phyloP scores from a whole-genome alignment of 192 early-diverging fungal species.

The Gigaspora rosea region DNA sequence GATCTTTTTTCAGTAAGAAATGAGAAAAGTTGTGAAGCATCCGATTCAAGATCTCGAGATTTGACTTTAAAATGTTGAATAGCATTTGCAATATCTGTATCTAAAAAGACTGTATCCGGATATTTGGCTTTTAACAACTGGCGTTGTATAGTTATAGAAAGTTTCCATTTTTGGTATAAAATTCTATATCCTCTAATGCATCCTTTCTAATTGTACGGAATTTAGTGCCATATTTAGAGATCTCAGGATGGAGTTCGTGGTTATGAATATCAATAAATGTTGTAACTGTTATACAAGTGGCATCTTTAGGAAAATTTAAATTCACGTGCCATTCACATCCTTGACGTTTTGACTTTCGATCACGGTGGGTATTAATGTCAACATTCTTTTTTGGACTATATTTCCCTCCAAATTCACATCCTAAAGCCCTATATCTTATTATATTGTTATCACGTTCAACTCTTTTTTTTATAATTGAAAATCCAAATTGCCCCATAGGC shows the following conservation, averaged over 20 bases:
- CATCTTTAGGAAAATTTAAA: background rate
- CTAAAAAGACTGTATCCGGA: background rate
- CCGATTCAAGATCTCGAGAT: background rate
- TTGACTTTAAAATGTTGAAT: background rate
- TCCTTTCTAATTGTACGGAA: no score
- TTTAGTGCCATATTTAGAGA: no score
- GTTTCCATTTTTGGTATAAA: background rate
- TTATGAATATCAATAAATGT: background rate
- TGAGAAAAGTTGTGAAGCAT: background rate
- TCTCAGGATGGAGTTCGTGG: background rate
- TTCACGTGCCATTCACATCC: background rate
- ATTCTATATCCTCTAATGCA: no score
- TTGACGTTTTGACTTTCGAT: conserved; percentile 9
- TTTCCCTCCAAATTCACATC: background rate
- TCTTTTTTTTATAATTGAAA: no score
- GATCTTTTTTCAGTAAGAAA: background rate
- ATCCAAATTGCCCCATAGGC: no score
- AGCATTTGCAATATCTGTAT: conserved; percentile 4
- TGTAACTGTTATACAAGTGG: background rate
- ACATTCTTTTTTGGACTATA: conserved; percentile 1
- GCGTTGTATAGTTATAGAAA: background rate
- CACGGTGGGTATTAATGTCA: background rate
- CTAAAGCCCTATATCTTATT: no score
- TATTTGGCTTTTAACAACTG: conserved; percentile 15
- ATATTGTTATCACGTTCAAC: no score